Evolutionary conservation across 176 grass and related monocot genomes (phyloP).

Genomic region (Aechmea fasciata): DNA sequence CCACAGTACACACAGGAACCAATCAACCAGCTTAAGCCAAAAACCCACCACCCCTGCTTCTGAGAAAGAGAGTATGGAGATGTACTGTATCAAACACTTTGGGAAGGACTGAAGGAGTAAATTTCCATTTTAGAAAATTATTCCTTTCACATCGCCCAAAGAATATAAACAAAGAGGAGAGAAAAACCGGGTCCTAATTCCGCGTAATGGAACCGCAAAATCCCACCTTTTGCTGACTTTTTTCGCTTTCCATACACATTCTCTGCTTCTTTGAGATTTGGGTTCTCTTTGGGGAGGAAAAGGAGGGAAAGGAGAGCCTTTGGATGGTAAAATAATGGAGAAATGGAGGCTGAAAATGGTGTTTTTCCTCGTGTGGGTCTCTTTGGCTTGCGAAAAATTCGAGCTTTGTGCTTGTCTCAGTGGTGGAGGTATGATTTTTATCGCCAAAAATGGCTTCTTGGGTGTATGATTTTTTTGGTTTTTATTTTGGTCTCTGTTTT

Average conservation of each 20-base stretch:
- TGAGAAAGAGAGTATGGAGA: no score
- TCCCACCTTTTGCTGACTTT: not conserved
- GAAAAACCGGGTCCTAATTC: not conserved
- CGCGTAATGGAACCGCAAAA: not conserved
- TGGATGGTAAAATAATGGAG: conserved; percentile 31
- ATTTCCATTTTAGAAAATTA: not conserved
- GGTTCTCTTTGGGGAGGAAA: not conserved
- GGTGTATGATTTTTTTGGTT: not conserved
- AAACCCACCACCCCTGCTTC: no score
- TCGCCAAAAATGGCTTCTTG: not conserved
- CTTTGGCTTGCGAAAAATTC: conserved; percentile 13
- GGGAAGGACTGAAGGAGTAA: not conserved
- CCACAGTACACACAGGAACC: no score
- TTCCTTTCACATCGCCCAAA: not conserved
- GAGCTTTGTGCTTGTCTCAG: conserved; percentile 19
- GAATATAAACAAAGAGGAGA: no score
- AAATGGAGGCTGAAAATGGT: conserved; percentile 1
- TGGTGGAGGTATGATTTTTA: conserved; percentile 24
- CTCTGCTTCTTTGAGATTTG: not conserved
- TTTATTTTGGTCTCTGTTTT: not conserved
- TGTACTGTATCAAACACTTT: not conserved
- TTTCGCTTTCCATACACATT: conserved; percentile 1
- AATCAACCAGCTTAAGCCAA: no score
- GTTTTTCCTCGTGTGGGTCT: conserved; percentile 14
- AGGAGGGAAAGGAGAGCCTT: not conserved